Percentiles rank a stretch among this genome's conserved stretches.
phyloP scores from a whole-genome alignment of 2,329 filamentous ascomycete genomes.

The Fusarium verticillioides region DNA sequence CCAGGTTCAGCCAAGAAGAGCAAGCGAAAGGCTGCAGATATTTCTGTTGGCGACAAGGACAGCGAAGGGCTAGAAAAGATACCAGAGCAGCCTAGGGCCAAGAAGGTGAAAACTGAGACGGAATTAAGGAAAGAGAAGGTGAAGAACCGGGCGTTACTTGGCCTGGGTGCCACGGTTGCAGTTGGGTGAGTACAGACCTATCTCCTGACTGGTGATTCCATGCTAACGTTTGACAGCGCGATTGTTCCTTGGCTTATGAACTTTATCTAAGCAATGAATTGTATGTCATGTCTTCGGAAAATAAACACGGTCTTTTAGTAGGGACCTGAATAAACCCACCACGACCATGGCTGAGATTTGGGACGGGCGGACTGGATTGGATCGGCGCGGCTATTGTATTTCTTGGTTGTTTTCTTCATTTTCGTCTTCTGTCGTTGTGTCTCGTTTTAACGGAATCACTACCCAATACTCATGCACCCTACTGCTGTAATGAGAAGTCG shows the following conservation, averaged over 20 bases:
- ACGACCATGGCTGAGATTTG: slow-evolving; percentile 39
- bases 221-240: slow-evolving; percentile 50
- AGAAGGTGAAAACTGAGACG: slow-evolving; percentile 84
- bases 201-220: neutral
- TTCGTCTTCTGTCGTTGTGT: slow-evolving; percentile 30
- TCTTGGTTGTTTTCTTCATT: slow-evolving; percentile 33
- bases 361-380: slow-evolving; percentile 44
- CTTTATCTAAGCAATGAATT: slow-evolving; percentile 55
- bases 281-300: slow-evolving; percentile 38
- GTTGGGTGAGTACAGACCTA: slow-evolving; percentile 77
- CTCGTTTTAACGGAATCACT: slow-evolving; percentile 35
- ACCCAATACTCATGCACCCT: slow-evolving; percentile 21
- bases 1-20: slow-evolving; percentile 60
- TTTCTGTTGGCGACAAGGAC: slow-evolving; percentile 73
- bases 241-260: slow-evolving; percentile 64
- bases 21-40: slow-evolving; percentile 81
- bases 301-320: slow-evolving; percentile 8
- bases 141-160: slow-evolving; percentile 84
- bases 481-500: slow-evolving; percentile 25
- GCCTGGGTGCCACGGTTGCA: slow-evolving; percentile 86
- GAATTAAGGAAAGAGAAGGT: slow-evolving; percentile 88
- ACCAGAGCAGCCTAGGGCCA: slow-evolving; percentile 65
- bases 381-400: slow-evolving; percentile 44
- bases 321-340: slow-evolving; percentile 21
- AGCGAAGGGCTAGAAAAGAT: slow-evolving; percentile 19